Evolutionary conservation across 768 basidiomycete genomes (phyloP).

Genomic region (Boletus rubescentipes): DNA sequence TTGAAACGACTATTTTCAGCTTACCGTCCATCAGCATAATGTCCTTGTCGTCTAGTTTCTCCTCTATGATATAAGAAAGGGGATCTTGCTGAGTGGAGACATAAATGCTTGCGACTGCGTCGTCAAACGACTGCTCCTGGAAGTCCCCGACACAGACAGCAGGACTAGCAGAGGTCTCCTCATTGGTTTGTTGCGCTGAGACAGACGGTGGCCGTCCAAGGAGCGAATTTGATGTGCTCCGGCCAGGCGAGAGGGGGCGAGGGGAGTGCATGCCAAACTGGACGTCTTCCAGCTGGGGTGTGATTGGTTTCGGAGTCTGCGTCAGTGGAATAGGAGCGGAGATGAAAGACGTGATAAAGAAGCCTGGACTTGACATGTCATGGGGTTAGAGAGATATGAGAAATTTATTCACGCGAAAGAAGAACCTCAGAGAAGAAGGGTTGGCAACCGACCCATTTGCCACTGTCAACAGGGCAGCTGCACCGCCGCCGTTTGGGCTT

Average conservation of each 20-base stretch:
- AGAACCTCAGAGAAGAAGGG: conserved; percentile 13
- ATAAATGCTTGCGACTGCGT: conserved; percentile 36
- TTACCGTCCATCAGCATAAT: conserved; percentile 59
- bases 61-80: conserved; percentile 46
- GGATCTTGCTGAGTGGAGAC: conserved; percentile 24
- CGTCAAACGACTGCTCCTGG: conserved; percentile 28
- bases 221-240: conserved; percentile 17
- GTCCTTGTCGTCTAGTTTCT: conserved; percentile 52
- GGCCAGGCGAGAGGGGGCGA: conserved; percentile 21
- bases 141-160: not conserved
- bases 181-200: not conserved
- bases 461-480: conserved; percentile 12
- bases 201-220: conserved; percentile 26
- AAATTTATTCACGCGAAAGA: conserved; percentile 20
- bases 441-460: conserved; percentile 23
- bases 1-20: conserved; percentile 14
- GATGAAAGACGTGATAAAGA: conserved; percentile 36
- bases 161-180: not conserved
- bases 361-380: conserved; percentile 29
- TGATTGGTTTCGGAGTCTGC: conserved; percentile 19
- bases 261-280: conserved; percentile 21
- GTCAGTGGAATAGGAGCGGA: conserved; percentile 29
- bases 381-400: conserved; percentile 26
- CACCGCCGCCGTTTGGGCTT: not conserved
- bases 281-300: conserved; percentile 16